Evolutionary conservation across 2,329 filamentous ascomycete genomes (phyloP), one percentile per base, ranked within the genome.

Genomic region (Fusarium sterilihyphosum): DNA sequence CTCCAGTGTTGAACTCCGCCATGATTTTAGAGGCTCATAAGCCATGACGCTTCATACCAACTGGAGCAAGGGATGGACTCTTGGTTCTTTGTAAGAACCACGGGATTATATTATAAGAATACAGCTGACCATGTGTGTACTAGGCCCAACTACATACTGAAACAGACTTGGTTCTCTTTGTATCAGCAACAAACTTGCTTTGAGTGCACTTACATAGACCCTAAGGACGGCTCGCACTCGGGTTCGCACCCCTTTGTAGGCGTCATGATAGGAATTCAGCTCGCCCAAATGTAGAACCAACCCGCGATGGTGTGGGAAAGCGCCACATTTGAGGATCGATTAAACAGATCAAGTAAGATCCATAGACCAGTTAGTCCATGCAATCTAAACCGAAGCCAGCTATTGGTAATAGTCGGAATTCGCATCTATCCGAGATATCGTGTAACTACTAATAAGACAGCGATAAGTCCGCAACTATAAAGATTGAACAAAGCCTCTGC

Each of bases 381-480:
- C 41, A 56, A 47, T 41, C 46, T n/a, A 43, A 66, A 43, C 43
- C 41, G 37, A 50, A 43, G 43, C 54, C 57, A 54, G 38, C 18
- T 40, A 67, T 54, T 72, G 58, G 50, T 18, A 46, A 20, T 18
- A 37, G n/a, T 40, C 60, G 59, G 71, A 54, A 52, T 67, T 70
- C 56, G 41, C 59, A 52, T 72, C 71, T 60, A 46, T 47, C 71
- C 67, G 71, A 59, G 43, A 64, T 58, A 24, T 70, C 46, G 37
- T 29, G 26, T 29, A 47, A 22, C 8, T 29, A 16, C 40, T 38
- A 35, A 35, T 35, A 16, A 35, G 33, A 46, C 35, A 16, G 35
- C 24, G 47, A 52, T 49, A 74, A 74, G 59, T 74, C 67, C 71
- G 71, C 63, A 60, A 35, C 49, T 59, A 74, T 61, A 69, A 74